Evolutionary conservation across 2,329 filamentous ascomycete species (phyloP).

Genomic region (Rhynchosporium graminicola): DNA sequence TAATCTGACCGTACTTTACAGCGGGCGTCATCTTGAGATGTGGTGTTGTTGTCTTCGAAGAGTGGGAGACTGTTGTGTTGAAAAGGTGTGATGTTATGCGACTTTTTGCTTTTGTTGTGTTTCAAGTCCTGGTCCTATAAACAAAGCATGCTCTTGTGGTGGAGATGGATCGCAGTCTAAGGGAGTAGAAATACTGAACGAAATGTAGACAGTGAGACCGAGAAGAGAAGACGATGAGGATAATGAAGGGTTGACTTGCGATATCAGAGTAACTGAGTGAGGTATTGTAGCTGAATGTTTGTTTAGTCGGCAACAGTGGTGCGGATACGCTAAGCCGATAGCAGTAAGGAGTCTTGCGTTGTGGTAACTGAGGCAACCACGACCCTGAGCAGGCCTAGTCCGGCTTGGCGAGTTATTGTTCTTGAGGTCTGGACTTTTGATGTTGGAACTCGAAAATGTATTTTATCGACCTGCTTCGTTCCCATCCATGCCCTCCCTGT

Average conservation of each 20-base stretch:
- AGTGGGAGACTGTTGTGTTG: conserved; percentile 25
- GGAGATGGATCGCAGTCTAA: conserved; percentile 11
- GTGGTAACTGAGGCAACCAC: conserved; percentile 15
- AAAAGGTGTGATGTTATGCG: conserved; percentile 25
- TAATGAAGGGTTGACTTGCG: no score
- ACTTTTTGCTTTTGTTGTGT: conserved; percentile 26
- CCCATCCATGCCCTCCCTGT: no score
- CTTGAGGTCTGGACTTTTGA: no score
- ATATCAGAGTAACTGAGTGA: no score
- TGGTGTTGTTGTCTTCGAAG: conserved; percentile 13
- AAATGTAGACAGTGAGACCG: conserved; percentile 16
- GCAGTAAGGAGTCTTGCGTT: conserved; percentile 19
- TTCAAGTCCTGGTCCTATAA: conserved; percentile 21
- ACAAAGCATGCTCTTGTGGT: conserved; percentile 31
- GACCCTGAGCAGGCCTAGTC: not conserved
- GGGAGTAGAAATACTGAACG: conserved; percentile 29
- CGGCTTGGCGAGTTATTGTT: no score
- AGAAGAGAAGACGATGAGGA: conserved; percentile 21
- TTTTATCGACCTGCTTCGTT: no score
- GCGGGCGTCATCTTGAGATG: conserved; percentile 46
- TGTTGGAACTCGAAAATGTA: no score
- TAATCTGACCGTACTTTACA: conserved; percentile 74
- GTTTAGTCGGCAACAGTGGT: conserved; percentile 20
- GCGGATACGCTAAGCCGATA: conserved; percentile 8
- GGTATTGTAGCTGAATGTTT: conserved; percentile 2